These are phyloP conservation scores for Mortierella alpina DNA, from an alignment of 192 early-diverging fungal genomes.

Conservation along the genomic window DNA sequence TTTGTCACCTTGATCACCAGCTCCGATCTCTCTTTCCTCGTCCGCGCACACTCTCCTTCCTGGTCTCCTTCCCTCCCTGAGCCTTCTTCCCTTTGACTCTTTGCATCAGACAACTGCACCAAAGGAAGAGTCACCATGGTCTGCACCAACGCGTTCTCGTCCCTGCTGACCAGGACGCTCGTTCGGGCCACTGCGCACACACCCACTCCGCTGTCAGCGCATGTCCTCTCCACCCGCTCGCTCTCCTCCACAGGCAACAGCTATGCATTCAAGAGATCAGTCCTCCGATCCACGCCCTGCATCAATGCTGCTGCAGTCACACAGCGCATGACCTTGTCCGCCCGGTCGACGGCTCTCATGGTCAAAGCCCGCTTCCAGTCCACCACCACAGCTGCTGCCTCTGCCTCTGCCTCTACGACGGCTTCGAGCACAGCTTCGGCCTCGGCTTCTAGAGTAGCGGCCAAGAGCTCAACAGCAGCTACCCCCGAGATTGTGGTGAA, in stretches of 20 bases:
- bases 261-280: slow-evolving; percentile 1
- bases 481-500: slow-evolving; percentile 35
- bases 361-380: slow-evolving; percentile 51
- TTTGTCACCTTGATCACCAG: background rate
- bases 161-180: slow-evolving; percentile 34
- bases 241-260: slow-evolving; percentile 12
- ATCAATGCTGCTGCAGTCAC: slow-evolving; percentile 2
- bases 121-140: slow-evolving; percentile 14
- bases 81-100: background rate
- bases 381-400: slow-evolving; percentile 12
- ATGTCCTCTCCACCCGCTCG: slow-evolving; percentile 4
- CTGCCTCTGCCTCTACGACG: slow-evolving; percentile 4
- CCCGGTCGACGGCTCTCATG: slow-evolving; percentile 18
- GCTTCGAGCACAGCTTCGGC: slow-evolving; percentile 12
- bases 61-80: background rate
- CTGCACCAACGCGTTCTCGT: slow-evolving; percentile 49
- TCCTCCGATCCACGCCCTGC: background rate
- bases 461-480: background rate
- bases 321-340: background rate
- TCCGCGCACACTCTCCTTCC: background rate
- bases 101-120: background rate
- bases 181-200: slow-evolving; percentile 34
- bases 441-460: background rate
- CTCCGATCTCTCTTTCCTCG: background rate
- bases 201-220: background rate